Conservation (phyloP, 306 rosid species). For the Gleditsia sinensis region DNA sequence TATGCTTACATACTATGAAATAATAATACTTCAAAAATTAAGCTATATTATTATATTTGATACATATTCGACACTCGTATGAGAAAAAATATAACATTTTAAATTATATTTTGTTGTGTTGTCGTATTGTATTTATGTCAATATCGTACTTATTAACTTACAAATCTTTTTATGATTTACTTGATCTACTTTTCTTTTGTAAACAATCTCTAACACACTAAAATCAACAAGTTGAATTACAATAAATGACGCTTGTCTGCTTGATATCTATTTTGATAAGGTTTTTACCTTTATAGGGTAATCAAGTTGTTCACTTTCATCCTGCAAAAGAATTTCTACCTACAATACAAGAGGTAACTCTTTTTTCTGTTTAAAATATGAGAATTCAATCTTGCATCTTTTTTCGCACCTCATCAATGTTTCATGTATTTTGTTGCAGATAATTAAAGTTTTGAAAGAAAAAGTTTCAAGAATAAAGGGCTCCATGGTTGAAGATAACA, state of each 20-base stretch:
- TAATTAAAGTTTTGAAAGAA: slow-evolving; percentile 38
- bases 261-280: neutral
- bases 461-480: slow-evolving; percentile 38
- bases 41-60: too few species aligned
- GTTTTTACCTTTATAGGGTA: slow-evolving; percentile 45
- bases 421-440: slow-evolving; percentile 33
- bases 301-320: slow-evolving; percentile 47
- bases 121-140: too few species aligned
- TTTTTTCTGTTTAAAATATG: neutral
- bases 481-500: slow-evolving; percentile 53
- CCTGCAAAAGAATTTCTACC: slow-evolving; percentile 55
- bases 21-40: too few species aligned
- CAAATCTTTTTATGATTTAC: too few species aligned
- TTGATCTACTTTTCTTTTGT: too few species aligned
- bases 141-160: too few species aligned
- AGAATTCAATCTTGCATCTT: neutral
- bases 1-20: too few species aligned
- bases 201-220: too few species aligned
- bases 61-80: too few species aligned
- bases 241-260: neutral
- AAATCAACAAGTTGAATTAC: neutral
- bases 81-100: too few species aligned
- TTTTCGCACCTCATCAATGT: slow-evolving; percentile 1
- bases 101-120: too few species aligned
- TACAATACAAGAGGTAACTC: slow-evolving; percentile 49